A percentile compares a stretch with the other conserved stretches of the same genome.
These are phyloP conservation scores for Ganoderma lucidum DNA, from an alignment of 1,284 basidiomycete species.

Conservation along the genomic window DNA sequence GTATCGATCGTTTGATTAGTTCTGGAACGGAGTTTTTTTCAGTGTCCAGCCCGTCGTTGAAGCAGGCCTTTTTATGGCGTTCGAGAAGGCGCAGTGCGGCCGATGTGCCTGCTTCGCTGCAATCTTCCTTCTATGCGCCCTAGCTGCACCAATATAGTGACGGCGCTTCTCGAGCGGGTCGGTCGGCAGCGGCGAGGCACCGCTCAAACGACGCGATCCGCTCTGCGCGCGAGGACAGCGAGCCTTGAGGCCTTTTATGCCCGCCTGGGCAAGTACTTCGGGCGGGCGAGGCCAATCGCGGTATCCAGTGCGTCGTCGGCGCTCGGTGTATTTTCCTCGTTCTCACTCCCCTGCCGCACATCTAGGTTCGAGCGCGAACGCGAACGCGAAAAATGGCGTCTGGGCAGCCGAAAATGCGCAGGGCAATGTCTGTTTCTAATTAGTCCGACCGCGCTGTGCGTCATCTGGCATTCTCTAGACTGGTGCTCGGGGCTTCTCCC, in stretches of 20 bases:
- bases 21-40: slow-evolving; percentile 10
- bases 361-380: background rate
- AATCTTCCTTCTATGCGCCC: slow-evolving; percentile 12
- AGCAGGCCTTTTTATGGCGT: background rate
- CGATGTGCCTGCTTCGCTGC: slow-evolving; percentile 15
- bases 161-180: background rate
- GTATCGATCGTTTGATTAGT: slow-evolving; percentile 12
- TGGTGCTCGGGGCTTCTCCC: background rate
- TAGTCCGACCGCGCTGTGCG: background rate
- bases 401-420: background rate
- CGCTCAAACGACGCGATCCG: slow-evolving; percentile 12
- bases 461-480: background rate
- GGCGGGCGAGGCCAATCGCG: background rate
- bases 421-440: background rate
- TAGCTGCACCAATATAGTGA: slow-evolving; percentile 10
- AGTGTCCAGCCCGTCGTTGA: slow-evolving; percentile 6
- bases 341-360: background rate
- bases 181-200: background rate
- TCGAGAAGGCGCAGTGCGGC: slow-evolving; percentile 12
- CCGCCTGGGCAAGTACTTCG: background rate
- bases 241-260: background rate
- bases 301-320: slow-evolving; percentile 5
- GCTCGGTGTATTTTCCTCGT: background rate
- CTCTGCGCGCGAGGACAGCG: background rate
- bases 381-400: background rate